Evolutionary conservation across 805 yeast species (phyloP), one percentile per base, ranked within the genome.

Genomic region (Myxozyma sirexii): DNA sequence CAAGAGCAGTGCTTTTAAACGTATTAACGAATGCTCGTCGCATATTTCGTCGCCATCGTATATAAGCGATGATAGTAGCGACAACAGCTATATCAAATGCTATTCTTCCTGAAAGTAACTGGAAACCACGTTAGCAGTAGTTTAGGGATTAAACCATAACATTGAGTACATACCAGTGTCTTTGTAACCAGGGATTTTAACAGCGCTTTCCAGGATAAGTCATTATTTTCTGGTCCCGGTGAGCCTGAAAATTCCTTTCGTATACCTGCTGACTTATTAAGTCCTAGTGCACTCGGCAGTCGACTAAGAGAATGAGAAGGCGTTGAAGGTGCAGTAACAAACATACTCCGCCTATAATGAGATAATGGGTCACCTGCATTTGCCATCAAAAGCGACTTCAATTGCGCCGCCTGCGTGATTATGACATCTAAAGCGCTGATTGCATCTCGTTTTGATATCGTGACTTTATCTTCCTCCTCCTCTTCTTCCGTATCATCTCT

Each of bases 261-360:
- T 1, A 13, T 8, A 31, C 13, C 15, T 3, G 59, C 10, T 8
- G 39, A 35, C 12, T 26, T 27, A 44, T 5, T 26, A 8, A 35
- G 43, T 12, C 24, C 46, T 6, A 35, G 29, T 12, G 23, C 23
- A 27, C 59, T 48, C 15, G 52, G 54, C 12, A 33, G n/a, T 29
- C 50, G 42, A 26, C 59, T 55, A 12, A 55, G 15, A 15, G 59
- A 37, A n/a, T 33, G 37, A 17, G 59, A 55, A 3, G 59, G 59
- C 1, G 59, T 55, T 15, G 59, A 55, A 13, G 59, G 59, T 12
- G 59, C 59, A 23, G 59, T 55, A 31, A 55, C 54, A 29, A 55
- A 55, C 23, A 21, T 29, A 7, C 31, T 31, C 23, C 26, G 45
- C 8, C 48, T 37, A 39, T 19, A 41, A 13, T 23, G n/a, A 12